Evolutionary conservation across 345 rosid genomes (phyloP).

Genomic region (Barbarea vulgaris): DNA sequence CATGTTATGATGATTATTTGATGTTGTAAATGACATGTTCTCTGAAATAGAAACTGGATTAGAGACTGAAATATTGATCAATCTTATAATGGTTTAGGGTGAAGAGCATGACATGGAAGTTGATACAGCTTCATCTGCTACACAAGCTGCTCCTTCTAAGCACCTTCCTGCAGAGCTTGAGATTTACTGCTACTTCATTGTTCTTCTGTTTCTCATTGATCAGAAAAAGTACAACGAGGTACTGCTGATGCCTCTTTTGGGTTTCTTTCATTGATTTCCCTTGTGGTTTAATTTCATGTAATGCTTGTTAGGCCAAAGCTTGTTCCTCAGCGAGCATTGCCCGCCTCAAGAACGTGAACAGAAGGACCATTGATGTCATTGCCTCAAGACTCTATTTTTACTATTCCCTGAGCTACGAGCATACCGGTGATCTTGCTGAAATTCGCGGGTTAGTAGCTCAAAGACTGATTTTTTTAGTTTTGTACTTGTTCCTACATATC

Average conservation of each 20-base stretch:
- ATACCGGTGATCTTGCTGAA: conserved; percentile 82
- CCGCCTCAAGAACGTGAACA: conserved; percentile 69
- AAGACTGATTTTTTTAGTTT: conserved; percentile 13
- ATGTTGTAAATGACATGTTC: background rate
- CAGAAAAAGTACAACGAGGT: conserved; percentile 83
- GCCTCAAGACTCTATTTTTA: conserved; percentile 83
- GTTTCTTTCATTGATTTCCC: too few relatives aligned
- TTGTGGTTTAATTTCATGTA: too few relatives aligned
- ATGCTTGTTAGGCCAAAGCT: conserved; percentile 94
- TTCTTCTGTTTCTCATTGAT: conserved; percentile 75
- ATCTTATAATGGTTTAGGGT: conserved; percentile 43
- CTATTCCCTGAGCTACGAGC: conserved; percentile 85
- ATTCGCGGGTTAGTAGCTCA: conserved; percentile 64
- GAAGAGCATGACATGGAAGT: conserved; percentile 92
- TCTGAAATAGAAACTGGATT: background rate
- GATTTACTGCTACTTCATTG: conserved; percentile 70
- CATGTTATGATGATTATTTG: background rate
- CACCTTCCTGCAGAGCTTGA: conserved; percentile 75
- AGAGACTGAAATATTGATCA: background rate
- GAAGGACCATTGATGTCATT: conserved; percentile 82
- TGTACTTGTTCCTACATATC: conserved; percentile 6
- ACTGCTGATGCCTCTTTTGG: conserved; percentile 23
- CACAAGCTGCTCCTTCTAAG: conserved; percentile 50
- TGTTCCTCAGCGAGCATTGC: conserved; percentile 81
- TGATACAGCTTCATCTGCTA: conserved; percentile 65